Evolutionary conservation across 2,329 filamentous ascomycete genomes (phyloP).

Genomic region (Thyridium curvatum): DNA sequence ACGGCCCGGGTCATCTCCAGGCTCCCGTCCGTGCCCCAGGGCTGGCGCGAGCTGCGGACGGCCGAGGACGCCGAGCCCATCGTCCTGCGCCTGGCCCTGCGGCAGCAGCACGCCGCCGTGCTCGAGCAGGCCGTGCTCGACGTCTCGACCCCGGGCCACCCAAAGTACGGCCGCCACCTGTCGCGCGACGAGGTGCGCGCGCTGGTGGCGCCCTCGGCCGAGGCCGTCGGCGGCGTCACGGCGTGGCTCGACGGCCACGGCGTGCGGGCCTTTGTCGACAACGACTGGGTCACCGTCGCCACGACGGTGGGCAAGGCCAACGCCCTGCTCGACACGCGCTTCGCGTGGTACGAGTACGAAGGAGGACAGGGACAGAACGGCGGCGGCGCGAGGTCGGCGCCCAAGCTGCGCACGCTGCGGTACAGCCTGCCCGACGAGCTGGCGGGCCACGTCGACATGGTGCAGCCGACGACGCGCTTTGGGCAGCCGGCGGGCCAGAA

Average conservation of each 20-base stretch:
- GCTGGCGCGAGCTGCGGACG: constrained; percentile 27
- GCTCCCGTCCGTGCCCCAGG: constrained; percentile 24
- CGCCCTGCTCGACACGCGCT: constrained; percentile 48
- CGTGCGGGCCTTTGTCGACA: constrained; percentile 37
- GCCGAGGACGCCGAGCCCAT: constrained; percentile 31
- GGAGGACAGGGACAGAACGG: no score
- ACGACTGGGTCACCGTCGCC: constrained; percentile 57
- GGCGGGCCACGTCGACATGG: constrained; percentile 49
- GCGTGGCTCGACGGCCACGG: constrained; percentile 49
- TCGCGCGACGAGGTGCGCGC: constrained; percentile 51
- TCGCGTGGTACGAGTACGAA: constrained; percentile 47
- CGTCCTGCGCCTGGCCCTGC: constrained; percentile 40
- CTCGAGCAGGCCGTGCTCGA: constrained; percentile 55
- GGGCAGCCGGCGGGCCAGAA: constrained; percentile 38
- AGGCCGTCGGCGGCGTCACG: constrained; percentile 41
- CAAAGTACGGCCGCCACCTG: constrained; percentile 55
- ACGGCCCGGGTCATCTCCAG: constrained; percentile 28
- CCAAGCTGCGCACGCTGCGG: constrained; percentile 42
- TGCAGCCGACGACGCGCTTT: constrained; percentile 61
- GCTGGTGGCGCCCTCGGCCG: constrained; percentile 42
- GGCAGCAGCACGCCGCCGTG: constrained; percentile 37
- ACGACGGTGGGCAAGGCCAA: constrained; percentile 46
- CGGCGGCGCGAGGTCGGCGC: no score
- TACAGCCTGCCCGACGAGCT: constrained; percentile 57
- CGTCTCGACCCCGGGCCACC: constrained; percentile 53